Evolutionary conservation across 768 basidiomycete genomes (phyloP).

Genomic region (Lactarius tabidus): DNA sequence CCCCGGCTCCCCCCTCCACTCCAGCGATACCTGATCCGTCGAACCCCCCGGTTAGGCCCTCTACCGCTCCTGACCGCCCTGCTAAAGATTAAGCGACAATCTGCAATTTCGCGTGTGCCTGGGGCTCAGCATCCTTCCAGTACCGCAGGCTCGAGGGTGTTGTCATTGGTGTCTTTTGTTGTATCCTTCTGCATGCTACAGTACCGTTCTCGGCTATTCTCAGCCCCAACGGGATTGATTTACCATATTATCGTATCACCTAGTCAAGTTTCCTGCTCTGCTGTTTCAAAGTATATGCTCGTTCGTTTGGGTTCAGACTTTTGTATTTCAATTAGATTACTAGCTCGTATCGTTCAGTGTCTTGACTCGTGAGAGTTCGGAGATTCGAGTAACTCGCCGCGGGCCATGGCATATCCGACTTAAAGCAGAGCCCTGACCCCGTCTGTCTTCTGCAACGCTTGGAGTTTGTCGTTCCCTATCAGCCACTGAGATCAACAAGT

Average conservation of each 20-base stretch:
- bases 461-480: slow-evolving; percentile 23
- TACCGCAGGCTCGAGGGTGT: not conserved
- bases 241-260: not conserved
- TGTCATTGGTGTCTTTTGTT: not conserved
- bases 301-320: not conserved
- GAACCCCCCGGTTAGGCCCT: too few relatives aligned
- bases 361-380: too few relatives aligned
- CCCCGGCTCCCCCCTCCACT: slow-evolving; percentile 8
- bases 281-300: not conserved
- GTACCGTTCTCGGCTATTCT: not conserved
- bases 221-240: not conserved
- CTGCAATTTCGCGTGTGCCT: too few relatives aligned
- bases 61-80: too few relatives aligned
- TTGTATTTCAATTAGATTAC: not conserved
- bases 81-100: too few relatives aligned
- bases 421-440: slow-evolving; percentile 20
- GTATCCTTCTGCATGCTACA: not conserved
- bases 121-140: too few relatives aligned
- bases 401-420: not conserved
- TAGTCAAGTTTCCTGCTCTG: not conserved
- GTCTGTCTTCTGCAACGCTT: slow-evolving; percentile 16
- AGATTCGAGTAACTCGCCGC: not conserved
- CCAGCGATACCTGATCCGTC: too few relatives aligned
- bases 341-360: not conserved
- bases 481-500: not conserved